These are phyloP conservation scores for Wickerhamiella bombiphila DNA, from an alignment of 805 yeast species.

Conservation along the genomic window DNA sequence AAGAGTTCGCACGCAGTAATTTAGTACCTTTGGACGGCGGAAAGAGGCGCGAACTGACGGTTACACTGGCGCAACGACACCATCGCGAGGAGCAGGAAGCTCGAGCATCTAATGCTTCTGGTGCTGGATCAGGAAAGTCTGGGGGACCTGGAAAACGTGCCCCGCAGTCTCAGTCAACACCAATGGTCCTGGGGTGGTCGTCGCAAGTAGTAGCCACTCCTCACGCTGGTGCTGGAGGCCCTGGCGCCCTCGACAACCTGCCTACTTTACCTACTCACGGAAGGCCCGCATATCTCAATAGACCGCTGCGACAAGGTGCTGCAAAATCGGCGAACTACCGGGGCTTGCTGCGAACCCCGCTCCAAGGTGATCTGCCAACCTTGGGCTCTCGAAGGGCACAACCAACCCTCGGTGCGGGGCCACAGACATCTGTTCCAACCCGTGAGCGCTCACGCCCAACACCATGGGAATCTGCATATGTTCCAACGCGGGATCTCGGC, in stretches of 20 bases:
- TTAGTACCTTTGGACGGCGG: constrained; percentile 1
- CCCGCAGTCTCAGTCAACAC: too few relatives aligned
- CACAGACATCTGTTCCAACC: not conserved
- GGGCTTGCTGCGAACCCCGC: not conserved
- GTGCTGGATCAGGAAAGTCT: not conserved
- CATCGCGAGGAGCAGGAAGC: constrained; percentile 31
- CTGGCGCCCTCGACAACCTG: not conserved
- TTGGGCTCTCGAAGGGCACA: not conserved
- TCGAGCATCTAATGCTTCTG: constrained; percentile 12
- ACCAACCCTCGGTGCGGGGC: not conserved
- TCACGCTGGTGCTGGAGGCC: not conserved
- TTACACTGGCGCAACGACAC: constrained; percentile 5
- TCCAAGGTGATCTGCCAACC: not conserved
- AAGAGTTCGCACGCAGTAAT: constrained; percentile 5
- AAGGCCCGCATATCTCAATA: not conserved
- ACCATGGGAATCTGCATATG: not conserved
- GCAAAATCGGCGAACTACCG: not conserved
- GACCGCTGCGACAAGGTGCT: too few relatives aligned
- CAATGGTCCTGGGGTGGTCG: not conserved
- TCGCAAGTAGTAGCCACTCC: not conserved
- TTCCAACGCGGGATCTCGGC: too few relatives aligned
- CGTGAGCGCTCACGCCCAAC: not conserved
- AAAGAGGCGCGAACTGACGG: constrained; percentile 3
- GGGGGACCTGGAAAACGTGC: not conserved
- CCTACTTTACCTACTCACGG: not conserved